Evolutionary conservation across 2,329 filamentous ascomycete genomes (phyloP).

Genomic region (Byssothecium circinans): DNA sequence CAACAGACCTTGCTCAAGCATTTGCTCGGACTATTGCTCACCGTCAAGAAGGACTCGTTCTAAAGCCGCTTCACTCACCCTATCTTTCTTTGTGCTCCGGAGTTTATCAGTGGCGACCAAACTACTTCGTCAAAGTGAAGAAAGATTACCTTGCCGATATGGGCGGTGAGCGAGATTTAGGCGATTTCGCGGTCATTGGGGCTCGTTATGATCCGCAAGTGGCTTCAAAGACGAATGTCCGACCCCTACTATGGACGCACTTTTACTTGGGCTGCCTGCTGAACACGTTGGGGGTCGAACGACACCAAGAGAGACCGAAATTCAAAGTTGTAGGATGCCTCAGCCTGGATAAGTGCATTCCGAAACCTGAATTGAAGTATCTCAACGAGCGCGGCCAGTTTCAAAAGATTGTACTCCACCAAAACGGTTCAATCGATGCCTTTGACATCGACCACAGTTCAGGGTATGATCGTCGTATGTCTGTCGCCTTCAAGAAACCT

Average conservation of each 20-base stretch:
- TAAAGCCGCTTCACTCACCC: conserved; percentile 74
- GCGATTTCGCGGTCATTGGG: conserved; percentile 79
- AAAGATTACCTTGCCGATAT: conserved; percentile 81
- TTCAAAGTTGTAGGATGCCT: conserved; percentile 67
- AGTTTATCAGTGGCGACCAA: conserved; percentile 29
- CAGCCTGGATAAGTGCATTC: conserved; percentile 51
- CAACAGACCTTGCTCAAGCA: conserved; percentile 36
- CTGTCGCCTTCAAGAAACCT: conserved; percentile 66
- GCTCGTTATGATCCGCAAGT: conserved; percentile 69
- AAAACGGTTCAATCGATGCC: conserved; percentile 19
- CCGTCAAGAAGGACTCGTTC: conserved; percentile 74
- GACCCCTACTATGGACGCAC: conserved; percentile 70
- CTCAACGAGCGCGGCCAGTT: conserved; percentile 48
- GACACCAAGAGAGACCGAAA: conserved; percentile 55
- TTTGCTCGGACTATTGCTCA: conserved; percentile 69
- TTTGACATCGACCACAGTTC: conserved; percentile 28
- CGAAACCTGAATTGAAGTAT: conserved; percentile 47
- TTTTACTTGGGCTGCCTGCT: conserved; percentile 77
- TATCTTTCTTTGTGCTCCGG: conserved; percentile 61
- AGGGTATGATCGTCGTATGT: conserved; percentile 35
- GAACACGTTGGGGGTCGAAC: conserved; percentile 64
- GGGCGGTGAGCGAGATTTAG: conserved; percentile 66
- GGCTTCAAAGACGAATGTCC: conserved; percentile 58
- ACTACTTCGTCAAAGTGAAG: conserved; percentile 77
- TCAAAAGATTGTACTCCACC: conserved; percentile 28